Percentiles rank a stretch among this genome's conserved stretches.
Evolutionary conservation across 2,329 filamentous ascomycete genomes (phyloP).

Genomic region (Fusarium sp.): DNA sequence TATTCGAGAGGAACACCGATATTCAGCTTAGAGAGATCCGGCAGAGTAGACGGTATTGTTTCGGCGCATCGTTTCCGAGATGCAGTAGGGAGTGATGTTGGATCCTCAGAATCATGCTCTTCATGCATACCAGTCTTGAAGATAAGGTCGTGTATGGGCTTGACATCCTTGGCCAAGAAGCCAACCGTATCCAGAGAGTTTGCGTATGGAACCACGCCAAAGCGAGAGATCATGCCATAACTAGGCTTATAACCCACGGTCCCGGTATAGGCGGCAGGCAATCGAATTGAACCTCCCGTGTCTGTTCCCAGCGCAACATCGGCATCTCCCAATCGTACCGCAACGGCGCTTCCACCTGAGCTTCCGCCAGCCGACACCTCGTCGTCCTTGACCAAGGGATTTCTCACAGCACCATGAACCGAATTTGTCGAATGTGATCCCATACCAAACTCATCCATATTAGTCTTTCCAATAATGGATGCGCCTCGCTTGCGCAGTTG

Average conservation of each 20-base stretch:
- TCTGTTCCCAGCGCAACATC: slow-evolving; percentile 87
- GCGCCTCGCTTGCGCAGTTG: slow-evolving; percentile 76
- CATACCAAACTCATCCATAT: slow-evolving; percentile 98
- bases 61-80: slow-evolving; percentile 68
- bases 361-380: slow-evolving; percentile 84
- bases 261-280: slow-evolving; percentile 90
- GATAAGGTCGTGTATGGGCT: slow-evolving; percentile 66
- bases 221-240: slow-evolving; percentile 88
- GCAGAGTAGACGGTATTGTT: slow-evolving; percentile 44
- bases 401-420: slow-evolving; percentile 74
- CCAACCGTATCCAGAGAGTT: slow-evolving; percentile 95
- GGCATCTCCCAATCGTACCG: slow-evolving; percentile 75
- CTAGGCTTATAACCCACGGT: slow-evolving; percentile 91
- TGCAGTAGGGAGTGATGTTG: slow-evolving; percentile 75
- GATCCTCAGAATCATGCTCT: slow-evolving; percentile 78
- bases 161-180: slow-evolving; percentile 72
- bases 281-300: slow-evolving; percentile 88
- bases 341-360: slow-evolving; percentile 93
- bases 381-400: slow-evolving; percentile 57
- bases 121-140: slow-evolving; percentile 64
- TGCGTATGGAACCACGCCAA: slow-evolving; percentile 90
- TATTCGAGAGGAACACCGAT: slow-evolving; percentile 81
- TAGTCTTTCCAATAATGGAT: slow-evolving; percentile 82
- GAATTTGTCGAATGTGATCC: slow-evolving; percentile 86
- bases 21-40: slow-evolving; percentile 55